Evolutionary conservation across 176 grass and related monocot species (phyloP).

Genomic region (Juncus effusus): DNA sequence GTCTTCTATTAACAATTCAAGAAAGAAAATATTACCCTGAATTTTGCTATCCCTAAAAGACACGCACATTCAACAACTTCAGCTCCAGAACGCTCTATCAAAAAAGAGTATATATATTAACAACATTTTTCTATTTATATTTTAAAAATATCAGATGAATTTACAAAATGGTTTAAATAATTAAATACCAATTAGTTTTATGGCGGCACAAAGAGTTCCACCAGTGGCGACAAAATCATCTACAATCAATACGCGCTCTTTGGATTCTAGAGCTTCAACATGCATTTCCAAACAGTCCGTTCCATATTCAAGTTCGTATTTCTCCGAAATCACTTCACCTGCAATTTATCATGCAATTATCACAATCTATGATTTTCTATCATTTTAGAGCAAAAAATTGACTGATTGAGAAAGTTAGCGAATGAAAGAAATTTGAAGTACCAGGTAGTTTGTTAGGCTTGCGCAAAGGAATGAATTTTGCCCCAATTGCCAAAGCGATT

Average conservation of each 20-base stretch:
- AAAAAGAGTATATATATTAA: not conserved
- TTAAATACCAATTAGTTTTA: slow-evolving; percentile 70
- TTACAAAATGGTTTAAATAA: slow-evolving; percentile 16
- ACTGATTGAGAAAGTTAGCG: not conserved
- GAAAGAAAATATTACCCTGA: slow-evolving; percentile 50
- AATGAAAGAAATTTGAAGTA: slow-evolving; percentile 1
- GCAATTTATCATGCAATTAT: not conserved
- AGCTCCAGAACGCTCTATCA: slow-evolving; percentile 60
- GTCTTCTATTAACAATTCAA: not conserved
- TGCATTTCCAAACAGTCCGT: slow-evolving; percentile 97
- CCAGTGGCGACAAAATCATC: slow-evolving; percentile 93
- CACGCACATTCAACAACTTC: slow-evolving; percentile 95
- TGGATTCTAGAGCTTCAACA: slow-evolving; percentile 48
- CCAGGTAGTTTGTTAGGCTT: slow-evolving; percentile 95
- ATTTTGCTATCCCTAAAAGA: slow-evolving; percentile 80
- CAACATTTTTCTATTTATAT: not conserved
- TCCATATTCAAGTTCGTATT: slow-evolving; percentile 80
- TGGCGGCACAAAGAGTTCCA: slow-evolving; percentile 84
- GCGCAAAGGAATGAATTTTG: slow-evolving; percentile 89
- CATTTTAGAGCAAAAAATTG: too few relatives aligned
- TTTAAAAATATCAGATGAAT: not conserved
- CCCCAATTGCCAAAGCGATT: slow-evolving; percentile 71
- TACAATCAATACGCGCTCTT: slow-evolving; percentile 57
- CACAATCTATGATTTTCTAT: too few relatives aligned
- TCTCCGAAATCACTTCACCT: slow-evolving; percentile 94